Percentiles rank a stretch among this genome's conserved stretches.
Conservation (phyloP, 192 early-diverging fungal species). For the Chytriomyces sp. region DNA sequence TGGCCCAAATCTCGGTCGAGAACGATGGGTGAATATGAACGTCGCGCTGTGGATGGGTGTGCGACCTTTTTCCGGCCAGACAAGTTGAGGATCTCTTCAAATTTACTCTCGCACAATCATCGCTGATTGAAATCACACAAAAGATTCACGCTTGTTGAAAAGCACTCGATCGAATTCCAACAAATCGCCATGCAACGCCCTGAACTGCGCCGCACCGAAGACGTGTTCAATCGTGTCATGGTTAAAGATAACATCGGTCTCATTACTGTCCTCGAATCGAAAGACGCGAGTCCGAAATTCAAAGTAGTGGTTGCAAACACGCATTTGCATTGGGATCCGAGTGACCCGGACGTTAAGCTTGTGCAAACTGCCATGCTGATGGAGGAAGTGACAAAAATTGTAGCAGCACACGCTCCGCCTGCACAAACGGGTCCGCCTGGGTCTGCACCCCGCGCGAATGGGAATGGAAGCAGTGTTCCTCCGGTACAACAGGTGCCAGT, state of each 20-base stretch:
- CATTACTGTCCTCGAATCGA: conserved; percentile 81
- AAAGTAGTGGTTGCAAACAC: conserved; percentile 77
- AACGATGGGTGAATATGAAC: conserved; percentile 91
- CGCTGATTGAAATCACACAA: too few relatives aligned
- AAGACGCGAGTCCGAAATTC: conserved; percentile 70
- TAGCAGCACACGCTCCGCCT: not conserved
- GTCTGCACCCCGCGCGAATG: not conserved
- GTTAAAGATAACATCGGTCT: conserved; percentile 95
- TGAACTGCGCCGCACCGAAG: conserved; percentile 89
- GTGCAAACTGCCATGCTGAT: conserved; percentile 93
- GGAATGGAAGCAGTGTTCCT: too few relatives aligned
- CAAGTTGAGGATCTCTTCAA: conserved; percentile 61
- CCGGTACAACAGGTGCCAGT: conserved; percentile 36
- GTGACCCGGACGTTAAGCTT: conserved; percentile 91
- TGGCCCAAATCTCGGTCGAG: conserved; percentile 93
- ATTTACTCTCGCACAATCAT: too few relatives aligned
- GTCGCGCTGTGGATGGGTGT: conserved; percentile 89
- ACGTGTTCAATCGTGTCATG: conserved; percentile 97
- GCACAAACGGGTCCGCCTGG: not conserved
- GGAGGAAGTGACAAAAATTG: conserved; percentile 70
- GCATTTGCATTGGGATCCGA: conserved; percentile 94
- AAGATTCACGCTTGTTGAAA: conserved; percentile 83
- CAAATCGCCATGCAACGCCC: conserved; percentile 85
- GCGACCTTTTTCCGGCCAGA: conserved; percentile 88
- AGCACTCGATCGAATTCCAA: conserved; percentile 92